A percentile compares a stretch with the other conserved stretches of the same genome.
These are phyloP conservation scores for Saussurea involucrata DNA, from an alignment of 129 eudicot species.

Conservation along the genomic window DNA sequence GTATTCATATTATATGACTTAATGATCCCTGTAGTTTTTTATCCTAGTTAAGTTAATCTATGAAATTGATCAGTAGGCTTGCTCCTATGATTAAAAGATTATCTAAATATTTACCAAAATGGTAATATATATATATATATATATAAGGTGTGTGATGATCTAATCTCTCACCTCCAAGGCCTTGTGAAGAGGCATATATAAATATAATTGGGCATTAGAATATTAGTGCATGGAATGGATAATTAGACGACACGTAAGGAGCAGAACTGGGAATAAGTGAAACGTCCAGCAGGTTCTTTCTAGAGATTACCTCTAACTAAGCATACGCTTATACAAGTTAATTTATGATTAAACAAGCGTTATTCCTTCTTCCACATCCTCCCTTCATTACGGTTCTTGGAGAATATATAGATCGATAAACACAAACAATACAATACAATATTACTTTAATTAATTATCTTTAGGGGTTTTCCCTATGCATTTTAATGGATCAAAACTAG, in stretches of 20 bases:
- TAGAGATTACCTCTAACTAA: slow-evolving; percentile 22
- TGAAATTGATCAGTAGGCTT: not conserved
- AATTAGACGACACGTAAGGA: slow-evolving; percentile 23
- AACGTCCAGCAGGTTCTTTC: slow-evolving; percentile 29
- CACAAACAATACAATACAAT: not conserved
- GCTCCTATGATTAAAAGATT: not conserved
- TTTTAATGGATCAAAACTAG: not conserved
- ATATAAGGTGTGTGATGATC: not conserved
- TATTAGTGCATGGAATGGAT: slow-evolving; percentile 13
- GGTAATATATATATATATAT: not conserved
- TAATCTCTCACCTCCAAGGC: not conserved
- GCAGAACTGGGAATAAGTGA: not conserved
- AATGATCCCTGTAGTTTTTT: not conserved
- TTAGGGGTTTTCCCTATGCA: not conserved
- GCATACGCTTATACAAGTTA: slow-evolving; percentile 13
- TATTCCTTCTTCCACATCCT: slow-evolving; percentile 37
- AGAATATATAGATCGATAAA: not conserved
- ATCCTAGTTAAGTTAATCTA: not conserved
- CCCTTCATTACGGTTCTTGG: slow-evolving; percentile 32
- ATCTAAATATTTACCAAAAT: not conserved
- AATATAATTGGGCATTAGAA: slow-evolving; percentile 8
- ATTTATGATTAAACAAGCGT: slow-evolving; percentile 21
- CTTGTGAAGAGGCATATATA: not conserved
- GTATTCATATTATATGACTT: not conserved
- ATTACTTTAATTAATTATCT: not conserved